A percentile compares a stretch with the other conserved stretches of the same genome.
Conservation (phyloP, 1,139 yeast species). For the Candida labiduridarum region DNA sequence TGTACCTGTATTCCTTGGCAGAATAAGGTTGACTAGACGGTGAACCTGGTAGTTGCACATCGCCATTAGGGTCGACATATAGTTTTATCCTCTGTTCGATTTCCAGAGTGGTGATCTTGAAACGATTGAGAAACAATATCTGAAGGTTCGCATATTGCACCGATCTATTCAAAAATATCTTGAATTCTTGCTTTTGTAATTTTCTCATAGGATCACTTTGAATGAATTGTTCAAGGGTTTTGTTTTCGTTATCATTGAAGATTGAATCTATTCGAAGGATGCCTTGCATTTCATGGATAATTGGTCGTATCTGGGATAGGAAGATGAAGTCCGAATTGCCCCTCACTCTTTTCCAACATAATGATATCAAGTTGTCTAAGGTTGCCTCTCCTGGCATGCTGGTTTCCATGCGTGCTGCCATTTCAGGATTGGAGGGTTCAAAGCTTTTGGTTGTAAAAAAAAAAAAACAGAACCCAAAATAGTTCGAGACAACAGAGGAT, state of each 20-base stretch:
- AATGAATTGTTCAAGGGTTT: constrained; percentile 29
- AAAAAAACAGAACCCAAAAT: not conserved
- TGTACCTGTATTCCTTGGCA: not conserved
- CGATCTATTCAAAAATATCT: constrained; percentile 31
- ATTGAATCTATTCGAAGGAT: constrained; percentile 23
- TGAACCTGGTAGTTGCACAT: not conserved
- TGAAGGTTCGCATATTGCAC: constrained; percentile 26
- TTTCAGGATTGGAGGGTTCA: not conserved
- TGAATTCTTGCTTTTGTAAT: constrained; percentile 30
- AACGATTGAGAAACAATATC: constrained; percentile 28
- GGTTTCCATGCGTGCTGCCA: not conserved
- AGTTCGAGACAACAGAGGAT: not conserved
- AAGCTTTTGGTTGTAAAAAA: constrained; percentile 1
- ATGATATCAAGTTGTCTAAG: constrained; percentile 25
- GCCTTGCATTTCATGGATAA: constrained; percentile 31
- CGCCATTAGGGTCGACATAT: not conserved
- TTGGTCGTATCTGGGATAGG: constrained; percentile 28
- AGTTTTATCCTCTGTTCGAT: constrained; percentile 6
- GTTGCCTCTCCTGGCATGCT: not conserved
- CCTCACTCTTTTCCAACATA: constrained; percentile 29
- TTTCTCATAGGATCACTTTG: constrained; percentile 30
- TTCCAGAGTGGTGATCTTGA: constrained; percentile 21
- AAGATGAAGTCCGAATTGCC: constrained; percentile 25
- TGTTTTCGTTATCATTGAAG: constrained; percentile 28
- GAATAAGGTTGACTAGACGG: not conserved